Conservation (phyloP, 495 filamentous ascomycete genomes). For the Acidiella bohemica region DNA sequence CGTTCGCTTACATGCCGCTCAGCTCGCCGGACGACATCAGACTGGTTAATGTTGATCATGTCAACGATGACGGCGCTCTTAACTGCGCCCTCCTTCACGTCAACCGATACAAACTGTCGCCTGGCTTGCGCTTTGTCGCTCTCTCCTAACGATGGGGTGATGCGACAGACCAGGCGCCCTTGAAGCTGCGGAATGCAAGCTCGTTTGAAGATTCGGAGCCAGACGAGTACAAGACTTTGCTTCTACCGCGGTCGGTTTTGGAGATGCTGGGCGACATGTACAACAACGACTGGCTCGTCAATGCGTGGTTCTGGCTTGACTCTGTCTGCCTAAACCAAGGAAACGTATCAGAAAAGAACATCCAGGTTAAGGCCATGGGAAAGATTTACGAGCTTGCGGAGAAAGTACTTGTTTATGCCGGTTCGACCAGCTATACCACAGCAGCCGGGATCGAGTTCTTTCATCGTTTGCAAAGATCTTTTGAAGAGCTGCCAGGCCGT, state of each 20-base stretch:
- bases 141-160: slow-evolving; percentile 3
- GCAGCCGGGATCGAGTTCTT: neutral
- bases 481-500: neutral
- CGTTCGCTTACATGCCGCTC: neutral
- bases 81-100: neutral
- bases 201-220: neutral
- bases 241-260: neutral
- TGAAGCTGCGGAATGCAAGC: neutral
- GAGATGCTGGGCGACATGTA: neutral
- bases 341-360: neutral
- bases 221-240: neutral
- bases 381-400: neutral
- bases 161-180: neutral
- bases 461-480: neutral
- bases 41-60: neutral
- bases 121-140: neutral
- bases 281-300: neutral
- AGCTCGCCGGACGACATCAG: neutral
- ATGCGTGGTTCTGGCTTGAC: neutral
- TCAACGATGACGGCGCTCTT: neutral
- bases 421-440: neutral
- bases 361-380: neutral
- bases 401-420: neutral
- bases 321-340: neutral
- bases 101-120: neutral